Conservation (phyloP, 2,329 filamentous ascomycete species). For the Penicillium decumbens region DNA sequence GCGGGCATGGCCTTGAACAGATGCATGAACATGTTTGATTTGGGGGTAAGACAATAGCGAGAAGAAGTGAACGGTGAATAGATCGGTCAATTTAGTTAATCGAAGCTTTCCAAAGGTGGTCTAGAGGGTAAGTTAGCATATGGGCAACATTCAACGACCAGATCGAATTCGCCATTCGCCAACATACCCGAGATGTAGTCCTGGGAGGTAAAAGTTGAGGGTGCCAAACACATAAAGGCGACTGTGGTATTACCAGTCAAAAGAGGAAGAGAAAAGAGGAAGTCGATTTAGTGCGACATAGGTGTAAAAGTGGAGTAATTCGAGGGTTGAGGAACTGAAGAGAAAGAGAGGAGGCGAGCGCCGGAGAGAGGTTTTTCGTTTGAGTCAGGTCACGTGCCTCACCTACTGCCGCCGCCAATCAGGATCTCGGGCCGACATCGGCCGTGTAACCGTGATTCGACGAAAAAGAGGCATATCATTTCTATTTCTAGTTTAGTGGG, state of each 20-base stretch:
- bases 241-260: slow-evolving; percentile 41
- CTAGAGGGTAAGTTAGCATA: slow-evolving; percentile 33
- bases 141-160: slow-evolving; percentile 2
- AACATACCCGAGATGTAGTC: slow-evolving; percentile 61
- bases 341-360: slow-evolving; percentile 6
- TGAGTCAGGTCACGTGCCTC: slow-evolving; percentile 29
- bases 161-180: not conserved
- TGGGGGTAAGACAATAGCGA: slow-evolving; percentile 1
- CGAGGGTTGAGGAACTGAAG: slow-evolving; percentile 11
- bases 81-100: slow-evolving; percentile 46
- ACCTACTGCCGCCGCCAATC: slow-evolving; percentile 32
- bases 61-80: slow-evolving; percentile 16
- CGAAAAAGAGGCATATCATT: not conserved
- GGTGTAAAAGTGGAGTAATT: slow-evolving; percentile 4
- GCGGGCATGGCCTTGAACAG: slow-evolving; percentile 50
- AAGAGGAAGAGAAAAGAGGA: slow-evolving; percentile 12
- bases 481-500: not conserved
- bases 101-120: slow-evolving; percentile 66
- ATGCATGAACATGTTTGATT: slow-evolving; percentile 52
- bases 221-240: slow-evolving; percentile 81
- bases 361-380: slow-evolving; percentile 19
- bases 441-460: slow-evolving; percentile 3
- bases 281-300: slow-evolving; percentile 30
- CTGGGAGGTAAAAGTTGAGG: slow-evolving; percentile 82
- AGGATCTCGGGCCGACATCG: slow-evolving; percentile 16